Base-by-base conservation (phyloP, 495 filamentous ascomycete species). In the Barbatosphaeria neglecta region DNA sequence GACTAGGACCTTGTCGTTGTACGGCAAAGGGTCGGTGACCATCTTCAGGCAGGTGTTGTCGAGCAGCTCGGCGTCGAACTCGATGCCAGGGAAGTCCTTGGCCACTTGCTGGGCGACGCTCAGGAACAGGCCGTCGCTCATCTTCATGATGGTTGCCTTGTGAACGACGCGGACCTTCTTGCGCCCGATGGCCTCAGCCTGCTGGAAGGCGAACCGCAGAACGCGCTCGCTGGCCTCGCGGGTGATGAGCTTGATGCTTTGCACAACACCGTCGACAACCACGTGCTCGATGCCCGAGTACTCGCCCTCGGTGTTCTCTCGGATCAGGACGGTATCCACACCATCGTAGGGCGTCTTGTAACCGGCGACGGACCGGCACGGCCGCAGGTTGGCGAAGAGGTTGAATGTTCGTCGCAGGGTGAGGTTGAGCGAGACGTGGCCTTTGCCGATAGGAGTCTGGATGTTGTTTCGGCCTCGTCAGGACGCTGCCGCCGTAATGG, bases 81-180 rank as follows among this genome's bases (percentile, higher is more conserved):
- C 82, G 56, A 97, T 79, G 43, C 83, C 73, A 49, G 93, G 90
- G 80, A 86, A 97, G 54, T 96, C 88, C 80, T 95, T 90, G 64
- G 86, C 70, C 60, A 98, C 74, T 22, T 88, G 75, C 25, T 81
- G 72, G 55, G 88, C 93, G 44, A 79, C 83, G 66, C 77, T 83
- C 48, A 97, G 75, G 83, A 98, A 98, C 42, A 98, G 85, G 70
- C 92, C 92, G 68, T 98, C 92, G 67, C 78, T 84, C 93, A 97
- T 97, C 82, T 98, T 98, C 92, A 97, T 97, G 75, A 97, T 98
- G 59, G 93, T 98, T 59, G 90, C 92, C 80, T 97, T 97, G 80
- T 97, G 90, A 44, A 97, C 92, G 33, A 84, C 90, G 52, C 92
- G 85, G 50, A 98, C 92, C 81, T 96, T 95, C 64, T 80, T 85